A percentile compares a stretch with the other conserved stretches of the same genome.
These are phyloP conservation scores for Pinus taeda DNA, from an alignment of 75 land plant genomes.

Conservation along the genomic window DNA sequence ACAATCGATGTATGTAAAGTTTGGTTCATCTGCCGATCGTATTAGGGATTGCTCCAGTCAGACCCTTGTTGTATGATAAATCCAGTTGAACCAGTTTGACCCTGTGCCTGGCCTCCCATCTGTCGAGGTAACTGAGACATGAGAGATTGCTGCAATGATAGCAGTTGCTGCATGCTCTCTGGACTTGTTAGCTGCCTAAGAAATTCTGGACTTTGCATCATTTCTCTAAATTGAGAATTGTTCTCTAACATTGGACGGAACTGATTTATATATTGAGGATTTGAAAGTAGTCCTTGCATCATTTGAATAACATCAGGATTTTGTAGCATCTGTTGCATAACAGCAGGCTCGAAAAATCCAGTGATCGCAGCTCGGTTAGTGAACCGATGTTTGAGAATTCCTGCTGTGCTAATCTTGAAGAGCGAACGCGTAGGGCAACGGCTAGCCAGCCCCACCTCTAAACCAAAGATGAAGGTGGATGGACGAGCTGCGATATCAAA, in stretches of 20 bases:
- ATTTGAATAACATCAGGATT: slow-evolving; percentile 80
- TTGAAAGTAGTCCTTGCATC: slow-evolving; percentile 80
- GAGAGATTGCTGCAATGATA: slow-evolving; percentile 56
- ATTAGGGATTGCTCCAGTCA: too few species aligned
- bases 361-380: too few species aligned
- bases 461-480: too few species aligned
- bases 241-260: slow-evolving; percentile 59
- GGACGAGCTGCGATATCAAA: too few species aligned
- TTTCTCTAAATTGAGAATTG: slow-evolving; percentile 84
- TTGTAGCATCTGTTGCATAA: slow-evolving; percentile 77
- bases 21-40: too few species aligned
- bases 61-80: too few species aligned
- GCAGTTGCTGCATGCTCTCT: slow-evolving; percentile 78
- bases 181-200: slow-evolving; percentile 75
- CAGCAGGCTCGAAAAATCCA: slow-evolving; percentile 48
- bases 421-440: too few species aligned
- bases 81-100: too few species aligned
- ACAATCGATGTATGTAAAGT: too few species aligned
- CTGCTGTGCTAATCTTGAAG: too few species aligned
- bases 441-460: too few species aligned
- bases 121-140: slow-evolving; percentile 39
- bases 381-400: too few species aligned
- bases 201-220: slow-evolving; percentile 94
- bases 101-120: slow-evolving; percentile 46
- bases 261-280: slow-evolving; percentile 82